Conservation (phyloP, 2,329 filamentous ascomycete species). For the Paramyrothecium roridum region DNA sequence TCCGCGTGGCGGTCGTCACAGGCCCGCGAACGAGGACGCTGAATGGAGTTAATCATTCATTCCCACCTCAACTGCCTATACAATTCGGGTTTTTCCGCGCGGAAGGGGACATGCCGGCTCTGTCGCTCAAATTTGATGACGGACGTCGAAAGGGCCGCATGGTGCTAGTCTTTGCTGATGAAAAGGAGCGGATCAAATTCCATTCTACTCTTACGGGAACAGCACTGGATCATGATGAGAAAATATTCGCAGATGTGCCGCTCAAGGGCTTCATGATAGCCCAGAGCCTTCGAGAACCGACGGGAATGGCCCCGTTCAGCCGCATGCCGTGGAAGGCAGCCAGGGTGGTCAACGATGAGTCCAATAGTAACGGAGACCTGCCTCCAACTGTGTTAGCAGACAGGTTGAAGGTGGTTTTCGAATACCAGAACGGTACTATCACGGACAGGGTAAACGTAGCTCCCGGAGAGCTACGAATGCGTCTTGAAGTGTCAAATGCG, state of each 20-base stretch:
- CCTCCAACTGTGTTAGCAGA: slow-evolving; percentile 73
- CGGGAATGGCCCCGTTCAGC: slow-evolving; percentile 46
- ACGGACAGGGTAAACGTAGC: slow-evolving; percentile 82
- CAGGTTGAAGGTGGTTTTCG: slow-evolving; percentile 69
- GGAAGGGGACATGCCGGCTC: slow-evolving; percentile 66
- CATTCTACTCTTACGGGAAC: slow-evolving; percentile 73
- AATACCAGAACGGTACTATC: slow-evolving; percentile 72
- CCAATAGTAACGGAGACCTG: slow-evolving; percentile 54
- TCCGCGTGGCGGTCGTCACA: slow-evolving; percentile 74
- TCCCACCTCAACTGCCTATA: slow-evolving; percentile 64
- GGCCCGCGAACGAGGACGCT: slow-evolving; percentile 74
- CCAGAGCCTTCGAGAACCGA: slow-evolving; percentile 47
- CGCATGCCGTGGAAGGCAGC: slow-evolving; percentile 63
- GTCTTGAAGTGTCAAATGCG: slow-evolving; percentile 59
- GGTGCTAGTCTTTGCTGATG: slow-evolving; percentile 73
- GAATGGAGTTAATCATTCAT: slow-evolving; percentile 70
- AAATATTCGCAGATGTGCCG: slow-evolving; percentile 66
- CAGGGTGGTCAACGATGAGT: slow-evolving; percentile 70
- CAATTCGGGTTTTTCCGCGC: slow-evolving; percentile 75
- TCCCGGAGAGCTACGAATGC: slow-evolving; percentile 68
- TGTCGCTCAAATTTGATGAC: slow-evolving; percentile 69
- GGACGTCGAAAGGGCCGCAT: slow-evolving; percentile 65
- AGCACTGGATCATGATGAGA: slow-evolving; percentile 64
- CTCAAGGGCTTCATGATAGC: slow-evolving; percentile 63
- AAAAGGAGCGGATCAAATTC: slow-evolving; percentile 66